Percentiles rank a stretch among this genome's conserved stretches.
These are phyloP conservation scores for Westerdykella sp. DNA, from an alignment of 2,329 filamentous ascomycete species.

Conservation along the genomic window DNA sequence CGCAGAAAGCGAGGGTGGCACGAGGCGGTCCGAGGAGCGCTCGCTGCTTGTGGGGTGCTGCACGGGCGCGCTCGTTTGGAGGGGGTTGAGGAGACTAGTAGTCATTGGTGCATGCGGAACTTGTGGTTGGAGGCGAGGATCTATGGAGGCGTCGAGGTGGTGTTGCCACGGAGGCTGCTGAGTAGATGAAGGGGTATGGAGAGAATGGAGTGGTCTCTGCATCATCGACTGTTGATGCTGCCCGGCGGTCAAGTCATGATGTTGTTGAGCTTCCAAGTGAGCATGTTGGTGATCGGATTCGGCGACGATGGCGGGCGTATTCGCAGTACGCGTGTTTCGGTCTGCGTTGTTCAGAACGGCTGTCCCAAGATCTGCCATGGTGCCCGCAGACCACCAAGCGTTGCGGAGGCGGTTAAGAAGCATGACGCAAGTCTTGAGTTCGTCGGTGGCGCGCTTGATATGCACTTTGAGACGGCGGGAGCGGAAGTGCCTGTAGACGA, in stretches of 20 bases:
- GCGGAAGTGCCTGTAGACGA: slow-evolving; percentile 53
- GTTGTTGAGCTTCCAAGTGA: not conserved
- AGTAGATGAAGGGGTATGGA: slow-evolving; percentile 9
- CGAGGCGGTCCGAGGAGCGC: slow-evolving; percentile 15
- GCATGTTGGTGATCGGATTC: slow-evolving; percentile 5
- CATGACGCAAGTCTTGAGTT: slow-evolving; percentile 40
- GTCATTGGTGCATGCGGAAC: slow-evolving; percentile 20
- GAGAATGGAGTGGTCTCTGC: slow-evolving; percentile 12
- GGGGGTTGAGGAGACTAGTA: slow-evolving; percentile 26
- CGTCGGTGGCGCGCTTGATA: slow-evolving; percentile 42
- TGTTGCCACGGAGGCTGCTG: slow-evolving; percentile 15
- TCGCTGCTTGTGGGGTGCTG: slow-evolving; percentile 37
- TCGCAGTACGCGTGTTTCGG: slow-evolving; percentile 30
- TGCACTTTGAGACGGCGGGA: slow-evolving; percentile 46
- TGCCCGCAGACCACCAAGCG: slow-evolving; percentile 43
- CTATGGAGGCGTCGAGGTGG: slow-evolving; percentile 23
- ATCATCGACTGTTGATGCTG: slow-evolving; percentile 4
- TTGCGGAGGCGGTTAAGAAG: slow-evolving; percentile 41
- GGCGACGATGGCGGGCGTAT: slow-evolving; percentile 23
- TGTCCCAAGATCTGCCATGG: slow-evolving; percentile 40
- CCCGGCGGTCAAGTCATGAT: not conserved
- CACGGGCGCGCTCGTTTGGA: slow-evolving; percentile 23
- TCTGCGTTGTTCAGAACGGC: slow-evolving; percentile 38
- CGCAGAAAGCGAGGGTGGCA: not conserved
- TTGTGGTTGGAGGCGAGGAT: slow-evolving; percentile 28